Conservation (phyloP, 306 rosid genomes). For the Alnus glutinosa region DNA sequence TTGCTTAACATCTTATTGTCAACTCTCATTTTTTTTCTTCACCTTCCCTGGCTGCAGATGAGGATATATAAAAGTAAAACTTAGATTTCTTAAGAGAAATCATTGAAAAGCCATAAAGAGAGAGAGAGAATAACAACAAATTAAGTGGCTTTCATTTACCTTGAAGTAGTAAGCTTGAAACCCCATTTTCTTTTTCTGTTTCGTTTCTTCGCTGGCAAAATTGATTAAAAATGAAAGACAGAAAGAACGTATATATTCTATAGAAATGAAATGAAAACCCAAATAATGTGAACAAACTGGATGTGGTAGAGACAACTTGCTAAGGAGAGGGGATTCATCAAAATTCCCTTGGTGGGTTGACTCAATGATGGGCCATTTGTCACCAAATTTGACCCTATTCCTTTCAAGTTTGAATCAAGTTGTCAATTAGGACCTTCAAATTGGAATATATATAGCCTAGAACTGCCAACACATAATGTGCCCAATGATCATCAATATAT, state of each 20-base stretch:
- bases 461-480: not conserved
- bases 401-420: not conserved
- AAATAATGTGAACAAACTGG: not conserved
- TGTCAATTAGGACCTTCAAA: not conserved
- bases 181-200: not conserved
- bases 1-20: slow-evolving; percentile 35
- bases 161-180: not conserved
- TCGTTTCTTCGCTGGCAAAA: not conserved
- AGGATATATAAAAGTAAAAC: slow-evolving; percentile 6
- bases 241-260: not conserved
- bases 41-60: slow-evolving; percentile 18
- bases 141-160: not conserved
- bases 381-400: not conserved
- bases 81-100: slow-evolving; percentile 19
- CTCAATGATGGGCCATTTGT: not conserved
- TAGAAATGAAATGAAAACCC: not conserved
- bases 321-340: not conserved
- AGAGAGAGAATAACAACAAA: not conserved
- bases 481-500: not conserved
- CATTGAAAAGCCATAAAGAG: slow-evolving; percentile 15
- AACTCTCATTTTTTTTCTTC: slow-evolving; percentile 48
- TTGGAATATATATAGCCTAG: not conserved
- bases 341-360: not conserved
- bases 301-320: not conserved
- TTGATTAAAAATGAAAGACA: not conserved